Evolutionary conservation across 2,329 filamentous ascomycete species (phyloP).

Genomic region (Epicoccum sorghinum): DNA sequence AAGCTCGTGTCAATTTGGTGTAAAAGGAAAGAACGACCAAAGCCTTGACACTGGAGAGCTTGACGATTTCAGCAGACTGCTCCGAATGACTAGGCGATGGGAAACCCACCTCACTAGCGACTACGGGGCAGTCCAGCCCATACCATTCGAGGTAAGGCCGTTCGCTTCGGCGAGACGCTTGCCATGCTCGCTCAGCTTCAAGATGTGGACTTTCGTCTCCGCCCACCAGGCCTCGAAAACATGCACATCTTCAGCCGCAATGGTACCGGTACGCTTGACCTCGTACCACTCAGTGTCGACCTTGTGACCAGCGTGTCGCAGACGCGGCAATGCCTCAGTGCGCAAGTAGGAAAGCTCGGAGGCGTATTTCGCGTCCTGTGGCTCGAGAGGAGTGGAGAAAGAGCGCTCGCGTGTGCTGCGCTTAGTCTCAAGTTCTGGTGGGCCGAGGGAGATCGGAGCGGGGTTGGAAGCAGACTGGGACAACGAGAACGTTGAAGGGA

Average conservation of each 20-base stretch:
- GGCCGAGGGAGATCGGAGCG: constrained; percentile 41
- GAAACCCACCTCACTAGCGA: constrained; percentile 37
- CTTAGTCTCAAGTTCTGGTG: constrained; percentile 22
- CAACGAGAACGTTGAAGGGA: constrained; percentile 23
- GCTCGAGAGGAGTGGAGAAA: constrained; percentile 43
- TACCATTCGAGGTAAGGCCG: constrained; percentile 35
- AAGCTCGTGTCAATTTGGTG: constrained; percentile 9
- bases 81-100: constrained; percentile 10
- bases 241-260: constrained; percentile 30
- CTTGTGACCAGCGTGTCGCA: constrained; percentile 48
- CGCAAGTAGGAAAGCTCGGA: constrained; percentile 48
- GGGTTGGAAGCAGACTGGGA: constrained; percentile 32
- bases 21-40: constrained; percentile 9
- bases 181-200: constrained; percentile 39
- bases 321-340: constrained; percentile 49
- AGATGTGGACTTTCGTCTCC: constrained; percentile 42
- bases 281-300: constrained; percentile 45
- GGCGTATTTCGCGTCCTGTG: constrained; percentile 42
- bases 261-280: constrained; percentile 28
- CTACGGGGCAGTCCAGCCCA: constrained; percentile 46
- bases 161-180: constrained; percentile 33
- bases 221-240: constrained; percentile 51
- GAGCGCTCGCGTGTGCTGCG: constrained; percentile 36
- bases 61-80: constrained; percentile 15
- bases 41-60: constrained; percentile 2